Evolutionary conservation across 768 basidiomycete species (phyloP).

Genomic region (Kwoniella bestiolae): DNA sequence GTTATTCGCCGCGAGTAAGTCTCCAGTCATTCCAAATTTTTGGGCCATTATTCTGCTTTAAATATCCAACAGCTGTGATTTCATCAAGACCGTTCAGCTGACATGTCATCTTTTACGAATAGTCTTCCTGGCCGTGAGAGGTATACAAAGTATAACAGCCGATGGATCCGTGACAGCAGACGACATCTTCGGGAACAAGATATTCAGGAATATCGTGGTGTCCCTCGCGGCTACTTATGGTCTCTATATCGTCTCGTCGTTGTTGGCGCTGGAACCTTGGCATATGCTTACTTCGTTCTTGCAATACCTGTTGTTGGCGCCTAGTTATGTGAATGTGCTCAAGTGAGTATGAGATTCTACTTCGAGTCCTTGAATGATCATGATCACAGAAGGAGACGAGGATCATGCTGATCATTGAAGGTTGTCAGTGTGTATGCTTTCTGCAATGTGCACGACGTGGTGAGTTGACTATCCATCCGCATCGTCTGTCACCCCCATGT

Average conservation of each 20-base stretch:
- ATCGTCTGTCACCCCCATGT: not conserved
- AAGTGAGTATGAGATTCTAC: slow-evolving; percentile 69
- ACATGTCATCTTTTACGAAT: no score
- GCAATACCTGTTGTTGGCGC: slow-evolving; percentile 71
- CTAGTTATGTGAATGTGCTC: slow-evolving; percentile 89
- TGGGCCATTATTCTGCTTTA: not conserved
- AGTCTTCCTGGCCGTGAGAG: slow-evolving; percentile 81
- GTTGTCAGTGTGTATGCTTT: slow-evolving; percentile 66
- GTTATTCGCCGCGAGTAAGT: slow-evolving; percentile 64
- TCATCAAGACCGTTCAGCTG: not conserved
- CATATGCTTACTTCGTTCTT: slow-evolving; percentile 96
- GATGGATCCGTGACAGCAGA: slow-evolving; percentile 61
- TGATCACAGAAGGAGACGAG: no score
- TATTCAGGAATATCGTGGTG: slow-evolving; percentile 80
- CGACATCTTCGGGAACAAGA: slow-evolving; percentile 70
- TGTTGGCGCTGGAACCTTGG: slow-evolving; percentile 91
- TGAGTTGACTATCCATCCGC: slow-evolving; percentile 25
- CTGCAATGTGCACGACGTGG: slow-evolving; percentile 58
- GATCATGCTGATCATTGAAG: no score
- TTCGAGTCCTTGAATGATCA: no score
- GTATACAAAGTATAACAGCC: slow-evolving; percentile 67
- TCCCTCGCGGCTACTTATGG: slow-evolving; percentile 87
- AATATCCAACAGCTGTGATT: not conserved
- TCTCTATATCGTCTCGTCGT: slow-evolving; percentile 77
- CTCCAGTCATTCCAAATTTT: no score